Evolutionary conservation across 2,329 filamentous ascomycete species (phyloP), one percentile per base, ranked within the genome.

Genomic region (Rosellinia necatrix): DNA sequence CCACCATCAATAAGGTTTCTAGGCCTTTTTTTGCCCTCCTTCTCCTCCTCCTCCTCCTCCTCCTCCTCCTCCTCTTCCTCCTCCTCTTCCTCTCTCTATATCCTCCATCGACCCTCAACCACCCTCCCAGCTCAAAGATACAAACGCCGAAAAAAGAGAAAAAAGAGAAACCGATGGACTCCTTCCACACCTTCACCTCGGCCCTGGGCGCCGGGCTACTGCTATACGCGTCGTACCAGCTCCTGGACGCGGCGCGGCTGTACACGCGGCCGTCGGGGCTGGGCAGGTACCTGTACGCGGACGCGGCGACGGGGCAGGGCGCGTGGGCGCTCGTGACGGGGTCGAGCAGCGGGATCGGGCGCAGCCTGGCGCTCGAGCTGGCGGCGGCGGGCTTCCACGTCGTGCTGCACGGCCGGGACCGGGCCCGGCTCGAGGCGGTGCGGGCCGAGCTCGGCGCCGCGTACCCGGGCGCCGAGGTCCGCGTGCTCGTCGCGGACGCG

Each of bases 311-410:
- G 6, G 65, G 58, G 19, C 55, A 44, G 44, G 56, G 48, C 21
- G 56, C 69, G 3, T 81, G 76, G 74, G 78, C 76, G 0, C 64
- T 82, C 0, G 68, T 81, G 7, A 83, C 81, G 0, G 80, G 81
- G 22, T 73, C 77, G 13, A 78, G 70, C 27, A 77, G 79, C 41
- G 81, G 81, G 9, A 81, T 84, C 40, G 81, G 81, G 3, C 70
- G 71, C 24, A 76, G 70, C 0, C 75, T 83, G 54, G 75, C 75
- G 7, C 64, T 76, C 43, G 79, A 80, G 60, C 76, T 85, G 9
- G 76, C 76, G 6, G 55, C 59, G 0, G 70, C 71, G n/a, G 78
- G 79, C n/a, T 83, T 84, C 73, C 79, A 81, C 60, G 70, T 85
- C 22, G 69, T 83, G 10, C 65, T 85, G 3, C 81, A 84, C 56